Evolutionary conservation across 352 stramenopile species (phyloP), one percentile per base, ranked within the genome.

Genomic region (Thalassiosira ordinaria): DNA sequence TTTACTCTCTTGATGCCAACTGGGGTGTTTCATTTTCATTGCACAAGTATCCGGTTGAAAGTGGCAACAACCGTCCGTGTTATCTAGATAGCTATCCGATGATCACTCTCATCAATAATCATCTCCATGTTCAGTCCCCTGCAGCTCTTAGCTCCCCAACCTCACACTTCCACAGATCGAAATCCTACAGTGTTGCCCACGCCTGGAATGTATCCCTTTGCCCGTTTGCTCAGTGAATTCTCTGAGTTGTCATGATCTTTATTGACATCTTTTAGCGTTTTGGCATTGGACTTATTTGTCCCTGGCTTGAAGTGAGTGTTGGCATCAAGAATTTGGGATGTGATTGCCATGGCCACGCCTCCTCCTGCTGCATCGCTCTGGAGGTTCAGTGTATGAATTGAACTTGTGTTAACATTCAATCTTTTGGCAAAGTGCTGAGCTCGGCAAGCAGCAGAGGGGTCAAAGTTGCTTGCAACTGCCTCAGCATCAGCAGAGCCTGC

Each of bases 401-500:
- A 14, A 29, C 27, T 51, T 1, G 52, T 20, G 24, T 35, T 22
- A 39, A 60, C 37, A 33, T 56, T 52, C 53, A 69, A 60, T 13
- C 53, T 52, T 33, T 65, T 74, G 31, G 78, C 71, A 53, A 85
- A 85, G 57, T 81, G 62, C 33, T 74, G 56, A 0, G 78, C 70
- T 16, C 78, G 69, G 66, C 59, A 46, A 8, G 49, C 59, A 0
- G 64, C 78, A 26, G 11, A 16, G 0, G 47, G 13, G 33, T 85
- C 26, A 70, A 94, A 94, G 41, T 86, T 86, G 1, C 52, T 82
- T 18, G 65, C 35, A 2, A 94, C 89, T 4, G 87, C 87, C 65
- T 92, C 87, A 3, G 80, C 84, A 71, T 94, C 89, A 0, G 87
- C 88, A 37, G 70, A 55, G 57, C 82, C 89, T 8, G 81, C 80